phyloP scores from a whole-genome alignment of 1,284 basidiomycete species.

The Pyrrhoderma noxium region DNA sequence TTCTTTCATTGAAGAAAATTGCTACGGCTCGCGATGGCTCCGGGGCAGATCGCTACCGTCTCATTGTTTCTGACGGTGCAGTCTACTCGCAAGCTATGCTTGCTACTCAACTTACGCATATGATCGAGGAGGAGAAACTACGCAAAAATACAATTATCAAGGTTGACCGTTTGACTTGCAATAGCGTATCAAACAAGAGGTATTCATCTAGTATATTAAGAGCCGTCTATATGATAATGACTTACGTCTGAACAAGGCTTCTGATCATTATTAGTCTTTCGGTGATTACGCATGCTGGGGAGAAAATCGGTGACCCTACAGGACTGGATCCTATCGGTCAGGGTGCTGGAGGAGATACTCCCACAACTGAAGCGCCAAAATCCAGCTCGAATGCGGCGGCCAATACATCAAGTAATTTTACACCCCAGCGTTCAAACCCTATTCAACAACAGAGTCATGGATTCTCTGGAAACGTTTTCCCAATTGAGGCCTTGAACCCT shows the following conservation, averaged over 20 bases:
- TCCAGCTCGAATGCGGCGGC: slow-evolving; percentile 11
- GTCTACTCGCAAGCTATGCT: slow-evolving; percentile 92
- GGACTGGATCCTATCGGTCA: slow-evolving; percentile 32
- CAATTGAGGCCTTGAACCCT: slow-evolving; percentile 92
- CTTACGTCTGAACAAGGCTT: slow-evolving; percentile 44
- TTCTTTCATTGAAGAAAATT: slow-evolving; percentile 80
- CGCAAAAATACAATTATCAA: slow-evolving; percentile 68
- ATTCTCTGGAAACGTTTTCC: slow-evolving; percentile 39
- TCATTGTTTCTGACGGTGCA: slow-evolving; percentile 76
- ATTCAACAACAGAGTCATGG: slow-evolving; percentile 23
- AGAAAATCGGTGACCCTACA: slow-evolving; percentile 73
- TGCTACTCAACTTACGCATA: slow-evolving; percentile 81
- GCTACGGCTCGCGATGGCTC: slow-evolving; percentile 33
- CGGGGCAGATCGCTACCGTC: slow-evolving; percentile 54
- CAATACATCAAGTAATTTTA: slow-evolving; percentile 1
- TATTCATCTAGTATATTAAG: slow-evolving; percentile 27
- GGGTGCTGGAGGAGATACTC: slow-evolving; percentile 19
- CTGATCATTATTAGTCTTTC: slow-evolving; percentile 79
- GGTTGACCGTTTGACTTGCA: slow-evolving; percentile 76
- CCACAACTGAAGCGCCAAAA: slow-evolving; percentile 23
- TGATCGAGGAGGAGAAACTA: slow-evolving; percentile 67
- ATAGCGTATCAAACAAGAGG: slow-evolving; percentile 81
- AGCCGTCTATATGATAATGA: slow-evolving; percentile 14
- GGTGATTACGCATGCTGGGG: slow-evolving; percentile 42
- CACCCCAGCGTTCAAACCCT: slow-evolving; percentile 23